Base-by-base conservation (phyloP, 306 rosid species). In the peach (Prunus persica) region DNA sequence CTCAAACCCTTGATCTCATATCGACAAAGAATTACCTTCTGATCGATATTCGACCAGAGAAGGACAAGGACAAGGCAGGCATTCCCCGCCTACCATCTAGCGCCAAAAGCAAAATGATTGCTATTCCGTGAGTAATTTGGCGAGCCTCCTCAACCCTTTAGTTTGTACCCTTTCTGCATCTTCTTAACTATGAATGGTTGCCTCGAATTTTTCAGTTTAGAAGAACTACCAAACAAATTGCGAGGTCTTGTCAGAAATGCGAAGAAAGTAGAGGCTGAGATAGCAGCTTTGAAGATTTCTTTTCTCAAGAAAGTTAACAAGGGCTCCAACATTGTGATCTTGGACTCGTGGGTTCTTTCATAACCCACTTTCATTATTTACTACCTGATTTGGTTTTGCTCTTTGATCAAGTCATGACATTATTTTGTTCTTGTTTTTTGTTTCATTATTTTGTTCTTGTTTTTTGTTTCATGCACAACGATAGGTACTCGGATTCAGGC, bases 51-150 rank as follows among this genome's bases (percentile, higher is more conserved):
- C 81, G 99, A 80, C 72, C 96, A 2, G 98, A 96, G 85, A 96
- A 91, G 74, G 99, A 96, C 28, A 96, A 96, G 83, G 92, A 89
- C 84, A 92, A 88, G 79, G 50, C 97, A 1, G 99, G 97, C 72
- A 79, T 92, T 71, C 99, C 99, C 63, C 96, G 96, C 65, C 97
- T 95, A 75, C 97, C 99, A 13, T 89, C 99, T 32, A 87, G 81
- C 43, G 93, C 89, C 11, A 91, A 90, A 84, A 91, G 81, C 90
- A 88, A 73, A 67, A 47, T 88, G 87, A 77, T 89, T 78, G 83
- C 97, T 65, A 83, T 96, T 75, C 97, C 99, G 97, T 96, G 89
- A 89, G 97, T 90, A 67, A 75, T 20, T 61, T 70, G 9, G 34
- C 57, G 27, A 76, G 4, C 68, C 50, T 54, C 9, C 76, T 76